Evolutionary conservation across 2,329 filamentous ascomycete species (phyloP), one percentile per base, ranked within the genome.

Genomic region (Pyrenophora graminea): DNA sequence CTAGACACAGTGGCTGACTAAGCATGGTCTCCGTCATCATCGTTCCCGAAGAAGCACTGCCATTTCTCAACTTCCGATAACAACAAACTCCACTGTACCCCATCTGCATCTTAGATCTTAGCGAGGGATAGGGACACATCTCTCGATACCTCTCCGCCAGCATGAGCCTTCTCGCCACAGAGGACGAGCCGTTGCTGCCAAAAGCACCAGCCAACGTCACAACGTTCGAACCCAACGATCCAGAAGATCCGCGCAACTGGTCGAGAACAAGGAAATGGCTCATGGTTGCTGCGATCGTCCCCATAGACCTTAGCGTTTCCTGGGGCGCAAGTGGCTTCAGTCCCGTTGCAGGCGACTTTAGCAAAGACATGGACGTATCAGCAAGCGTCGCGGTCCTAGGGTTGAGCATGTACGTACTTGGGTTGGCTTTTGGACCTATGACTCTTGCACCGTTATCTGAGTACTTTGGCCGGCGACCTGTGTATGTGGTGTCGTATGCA

Each of bases 321-420:
- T 80, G 77, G 72, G 76, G 75, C 7, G 78, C 78, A 1, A 78
- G 76, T 5, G 78, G 77, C 7, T 80, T 77, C 59, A 79, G 76
- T 2, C 77, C 79, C 1, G 75, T 72, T 0, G 63, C 69, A 12
- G 58, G 53, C n/a, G 74, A 76, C 36, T 78, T 80, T 45, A 69
- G 67, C 1, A 63, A 71, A 7, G 73, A 77, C 13, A 76, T 80
- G 48, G 64, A 67, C 10, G 63, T 78, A 2, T 71, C 74, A 2
- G 58, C 69, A 13, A 73, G 76, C 36, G 62, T 78, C 17, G 76
- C 73, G 1, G 77, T 76, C 0, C 59, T 80, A 3, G 77, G 78
- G 3, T 45, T 80, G 39, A 77, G 74, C 38, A 62, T 80, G 42
- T 80, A 79, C 50, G 70, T 80, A 7, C 65, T 80, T 9, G 79